phyloP scores from a whole-genome alignment of 805 yeast species.

The Metschnikowia sp. region DNA sequence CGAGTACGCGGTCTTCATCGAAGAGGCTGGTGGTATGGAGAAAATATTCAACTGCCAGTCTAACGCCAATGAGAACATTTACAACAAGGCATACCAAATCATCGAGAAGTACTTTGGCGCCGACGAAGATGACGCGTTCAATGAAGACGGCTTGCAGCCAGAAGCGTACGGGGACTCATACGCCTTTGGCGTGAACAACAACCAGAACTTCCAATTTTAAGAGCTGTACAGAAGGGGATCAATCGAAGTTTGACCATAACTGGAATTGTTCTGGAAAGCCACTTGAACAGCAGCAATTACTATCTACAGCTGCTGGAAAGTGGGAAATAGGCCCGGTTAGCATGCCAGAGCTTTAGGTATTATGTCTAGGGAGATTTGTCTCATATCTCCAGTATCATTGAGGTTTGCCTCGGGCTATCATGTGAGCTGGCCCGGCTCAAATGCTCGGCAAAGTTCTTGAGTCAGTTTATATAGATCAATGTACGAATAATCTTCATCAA shows the following conservation, averaged over 20 bases:
- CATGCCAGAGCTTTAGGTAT: no score
- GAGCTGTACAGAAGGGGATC: no score
- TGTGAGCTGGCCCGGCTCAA: not conserved
- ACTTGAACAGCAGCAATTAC: not conserved
- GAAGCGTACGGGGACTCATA: constrained; percentile 78
- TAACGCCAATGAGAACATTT: constrained; percentile 87
- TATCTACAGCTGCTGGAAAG: not conserved
- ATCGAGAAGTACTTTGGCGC: constrained; percentile 89
- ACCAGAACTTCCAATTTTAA: constrained; percentile 46
- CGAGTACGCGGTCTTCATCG: constrained; percentile 87
- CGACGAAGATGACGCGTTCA: constrained; percentile 72
- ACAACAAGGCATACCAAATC: constrained; percentile 83
- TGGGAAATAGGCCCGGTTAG: not conserved
- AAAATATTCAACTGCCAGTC: constrained; percentile 90
- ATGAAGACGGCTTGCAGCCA: constrained; percentile 68
- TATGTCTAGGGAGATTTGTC: no score
- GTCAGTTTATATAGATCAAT: constrained; percentile 7
- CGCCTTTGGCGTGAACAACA: constrained; percentile 74
- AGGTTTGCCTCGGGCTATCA: no score
- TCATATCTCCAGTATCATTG: no score
- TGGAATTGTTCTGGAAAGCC: not conserved
- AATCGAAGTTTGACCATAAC: not conserved
- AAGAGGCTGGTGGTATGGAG: constrained; percentile 98
- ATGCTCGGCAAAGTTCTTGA: not conserved
- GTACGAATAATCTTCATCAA: not conserved